Conservation (phyloP, 441 rosid genomes). For the Brassica hybrid region DNA sequence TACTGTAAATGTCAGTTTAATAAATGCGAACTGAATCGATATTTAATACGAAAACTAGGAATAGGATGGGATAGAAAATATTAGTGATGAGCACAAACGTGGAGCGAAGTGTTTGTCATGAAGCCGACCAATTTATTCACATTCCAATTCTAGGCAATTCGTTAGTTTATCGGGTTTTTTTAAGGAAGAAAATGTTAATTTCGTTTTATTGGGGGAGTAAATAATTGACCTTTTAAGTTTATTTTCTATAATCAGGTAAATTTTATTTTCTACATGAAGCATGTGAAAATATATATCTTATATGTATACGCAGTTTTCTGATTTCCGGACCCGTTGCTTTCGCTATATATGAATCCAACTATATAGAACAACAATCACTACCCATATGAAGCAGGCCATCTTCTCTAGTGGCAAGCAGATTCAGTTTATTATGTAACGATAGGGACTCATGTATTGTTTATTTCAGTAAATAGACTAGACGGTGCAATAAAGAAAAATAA, state of each 20-base stretch:
- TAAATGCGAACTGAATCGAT: too few relatives aligned
- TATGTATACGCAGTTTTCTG: neutral
- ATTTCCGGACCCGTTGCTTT: neutral
- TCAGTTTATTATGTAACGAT: constrained; percentile 5
- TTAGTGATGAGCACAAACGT: constrained; percentile 33
- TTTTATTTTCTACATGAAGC: neutral
- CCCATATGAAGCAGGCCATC: constrained; percentile 27
- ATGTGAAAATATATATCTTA: neutral
- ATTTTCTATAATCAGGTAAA: neutral
- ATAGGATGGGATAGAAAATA: neutral
- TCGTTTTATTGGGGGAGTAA: neutral
- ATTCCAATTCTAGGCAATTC: neutral
- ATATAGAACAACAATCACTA: neutral
- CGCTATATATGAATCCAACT: neutral
- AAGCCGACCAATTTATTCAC: constrained; percentile 30
- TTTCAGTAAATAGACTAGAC: constrained; percentile 11
- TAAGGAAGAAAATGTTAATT: neutral
- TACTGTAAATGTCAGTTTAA: too few relatives aligned
- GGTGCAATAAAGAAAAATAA: constrained; percentile 26
- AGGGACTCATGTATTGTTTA: constrained; percentile 5
- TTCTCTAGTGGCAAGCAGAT: neutral
- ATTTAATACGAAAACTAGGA: too few relatives aligned
- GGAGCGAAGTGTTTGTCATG: constrained; percentile 36
- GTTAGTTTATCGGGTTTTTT: neutral
- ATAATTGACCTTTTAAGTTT: neutral